phyloP scores from a whole-genome alignment of 2,329 filamentous ascomycete species.

The Rugonectria rugulosa region DNA sequence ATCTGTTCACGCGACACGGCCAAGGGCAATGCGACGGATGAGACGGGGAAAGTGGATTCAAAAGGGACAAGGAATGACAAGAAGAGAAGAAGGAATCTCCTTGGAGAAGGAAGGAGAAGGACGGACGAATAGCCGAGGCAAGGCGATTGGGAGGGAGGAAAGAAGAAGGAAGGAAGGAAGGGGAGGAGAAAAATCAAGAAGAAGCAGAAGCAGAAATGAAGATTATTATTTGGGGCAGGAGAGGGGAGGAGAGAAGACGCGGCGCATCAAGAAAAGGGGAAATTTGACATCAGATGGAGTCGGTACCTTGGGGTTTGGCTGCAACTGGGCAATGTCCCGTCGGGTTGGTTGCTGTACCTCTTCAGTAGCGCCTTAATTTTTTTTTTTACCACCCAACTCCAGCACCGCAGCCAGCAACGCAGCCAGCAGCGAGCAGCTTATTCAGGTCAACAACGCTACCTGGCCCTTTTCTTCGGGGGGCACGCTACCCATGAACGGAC shows the following conservation, averaged over 20 bases:
- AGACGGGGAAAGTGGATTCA: conserved; percentile 33
- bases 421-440: no score
- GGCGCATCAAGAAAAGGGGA: conserved; percentile 47
- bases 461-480: conserved; percentile 5
- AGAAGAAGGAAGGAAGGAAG: conserved; percentile 38
- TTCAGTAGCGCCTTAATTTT: neutral
- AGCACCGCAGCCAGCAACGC: no score
- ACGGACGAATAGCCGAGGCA: conserved; percentile 28
- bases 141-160: conserved; percentile 34
- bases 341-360: neutral
- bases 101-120: conserved; percentile 28
- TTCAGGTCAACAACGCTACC: neutral
- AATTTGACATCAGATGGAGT: conserved; percentile 42
- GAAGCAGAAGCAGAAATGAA: conserved; percentile 29
- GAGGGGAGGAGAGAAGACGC: no score
- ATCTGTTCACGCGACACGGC: conserved; percentile 28
- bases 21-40: conserved; percentile 37
- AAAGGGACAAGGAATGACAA: conserved; percentile 46
- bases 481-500: conserved; percentile 16
- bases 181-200: conserved; percentile 40
- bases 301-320: no score
- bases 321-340: conserved; percentile 12
- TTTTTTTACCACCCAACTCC: no score
- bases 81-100: conserved; percentile 42
- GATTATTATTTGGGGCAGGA: conserved; percentile 34